Conservation (phyloP, 805 yeast species). For the Wickerhamomyces canadensis region DNA sequence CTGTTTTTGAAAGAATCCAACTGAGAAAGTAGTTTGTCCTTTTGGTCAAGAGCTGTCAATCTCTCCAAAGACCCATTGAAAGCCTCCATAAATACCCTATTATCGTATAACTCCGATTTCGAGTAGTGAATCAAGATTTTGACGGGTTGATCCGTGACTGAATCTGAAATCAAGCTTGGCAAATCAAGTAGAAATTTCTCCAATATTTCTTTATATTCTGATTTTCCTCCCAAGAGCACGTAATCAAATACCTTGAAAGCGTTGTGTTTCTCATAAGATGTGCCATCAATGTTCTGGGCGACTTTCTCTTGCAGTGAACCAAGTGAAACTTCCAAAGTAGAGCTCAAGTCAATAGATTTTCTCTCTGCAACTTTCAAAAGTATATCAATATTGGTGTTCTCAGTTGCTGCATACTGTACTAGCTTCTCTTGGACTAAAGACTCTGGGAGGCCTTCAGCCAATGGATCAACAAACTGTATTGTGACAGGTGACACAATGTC, state of each 20-base stretch:
- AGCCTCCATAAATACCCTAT: slow-evolving; percentile 20
- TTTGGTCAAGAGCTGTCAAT: slow-evolving; percentile 15
- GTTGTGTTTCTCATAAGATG: slow-evolving; percentile 15
- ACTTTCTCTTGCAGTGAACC: slow-evolving; percentile 14
- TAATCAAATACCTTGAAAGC: slow-evolving; percentile 25
- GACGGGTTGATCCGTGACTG: slow-evolving; percentile 27
- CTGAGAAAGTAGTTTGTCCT: slow-evolving; percentile 25
- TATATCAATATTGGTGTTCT: slow-evolving; percentile 3
- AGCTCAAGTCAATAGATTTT: slow-evolving; percentile 8
- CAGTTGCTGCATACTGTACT: not conserved
- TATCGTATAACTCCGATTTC: slow-evolving; percentile 19
- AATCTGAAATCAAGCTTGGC: slow-evolving; percentile 28
- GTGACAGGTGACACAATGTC: slow-evolving; percentile 12
- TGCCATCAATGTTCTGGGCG: slow-evolving; percentile 18
- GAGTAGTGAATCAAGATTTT: slow-evolving; percentile 28
- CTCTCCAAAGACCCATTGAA: slow-evolving; percentile 27
- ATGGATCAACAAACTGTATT: slow-evolving; percentile 15
- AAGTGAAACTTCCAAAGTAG: slow-evolving; percentile 13
- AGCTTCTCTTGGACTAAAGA: slow-evolving; percentile 5
- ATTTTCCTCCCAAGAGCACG: slow-evolving; percentile 21
- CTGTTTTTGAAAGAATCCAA: slow-evolving; percentile 28
- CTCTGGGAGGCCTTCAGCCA: slow-evolving; percentile 17
- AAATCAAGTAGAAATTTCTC: slow-evolving; percentile 29
- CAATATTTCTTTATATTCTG: slow-evolving; percentile 23
- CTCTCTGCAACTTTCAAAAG: slow-evolving; percentile 11